Evolutionary conservation across 2,329 filamentous ascomycete species (phyloP).

Genomic region (Teratosphaeria epicoccoides): DNA sequence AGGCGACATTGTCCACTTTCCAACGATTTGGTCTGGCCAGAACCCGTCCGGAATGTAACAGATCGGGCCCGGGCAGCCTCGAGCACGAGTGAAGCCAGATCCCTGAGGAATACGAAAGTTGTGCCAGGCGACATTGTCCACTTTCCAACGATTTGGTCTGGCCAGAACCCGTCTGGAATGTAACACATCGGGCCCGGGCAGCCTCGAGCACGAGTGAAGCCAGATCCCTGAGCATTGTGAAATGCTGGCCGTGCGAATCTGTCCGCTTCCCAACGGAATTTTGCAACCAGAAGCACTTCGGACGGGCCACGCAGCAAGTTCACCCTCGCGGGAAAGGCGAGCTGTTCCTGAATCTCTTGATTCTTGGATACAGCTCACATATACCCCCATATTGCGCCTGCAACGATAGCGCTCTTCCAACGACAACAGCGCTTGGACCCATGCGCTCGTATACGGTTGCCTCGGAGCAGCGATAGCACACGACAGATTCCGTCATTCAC

Average conservation of each 20-base stretch:
- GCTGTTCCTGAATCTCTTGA: constrained; percentile 38
- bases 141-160: no score
- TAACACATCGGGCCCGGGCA: constrained; percentile 22
- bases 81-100: constrained; percentile 17
- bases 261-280: constrained; percentile 28
- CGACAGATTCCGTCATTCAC: constrained; percentile 45
- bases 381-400: no score
- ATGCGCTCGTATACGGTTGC: no score
- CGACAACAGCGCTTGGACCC: constrained; percentile 21
- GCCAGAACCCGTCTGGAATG: no score
- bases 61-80: constrained; percentile 19
- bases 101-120: constrained; percentile 21
- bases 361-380: constrained; percentile 41
- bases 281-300: constrained; percentile 23
- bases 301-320: constrained; percentile 39
- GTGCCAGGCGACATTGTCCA: no score
- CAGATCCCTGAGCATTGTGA: constrained; percentile 21
- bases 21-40: no score
- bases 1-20: no score
- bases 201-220: constrained; percentile 14
- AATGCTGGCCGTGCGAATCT: constrained; percentile 24
- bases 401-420: constrained; percentile 22
- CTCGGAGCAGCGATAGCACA: constrained; percentile 42
- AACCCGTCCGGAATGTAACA: no score
- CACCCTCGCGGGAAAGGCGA: constrained; percentile 43